Conservation (phyloP, 192 early-diverging fungal genomes). For the Chytriomyces hyalinus region DNA sequence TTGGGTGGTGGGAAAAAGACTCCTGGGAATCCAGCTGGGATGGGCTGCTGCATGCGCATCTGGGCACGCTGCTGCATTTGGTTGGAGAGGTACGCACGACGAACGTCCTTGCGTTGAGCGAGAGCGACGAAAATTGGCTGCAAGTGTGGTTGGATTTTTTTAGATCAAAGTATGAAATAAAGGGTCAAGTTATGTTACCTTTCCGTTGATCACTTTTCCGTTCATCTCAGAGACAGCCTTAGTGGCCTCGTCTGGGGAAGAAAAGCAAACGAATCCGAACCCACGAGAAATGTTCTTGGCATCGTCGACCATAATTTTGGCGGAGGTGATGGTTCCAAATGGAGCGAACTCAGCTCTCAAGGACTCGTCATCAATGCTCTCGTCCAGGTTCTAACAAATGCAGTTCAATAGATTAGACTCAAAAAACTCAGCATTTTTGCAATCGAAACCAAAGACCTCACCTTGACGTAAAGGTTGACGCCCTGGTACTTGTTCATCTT, state of each 20-base stretch:
- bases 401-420: background rate
- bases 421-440: too few relatives aligned
- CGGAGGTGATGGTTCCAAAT: conserved; percentile 95
- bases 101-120: conserved; percentile 96
- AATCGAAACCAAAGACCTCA: too few relatives aligned
- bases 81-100: conserved; percentile 94
- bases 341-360: conserved; percentile 94
- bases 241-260: conserved; percentile 96
- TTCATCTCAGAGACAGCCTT: conserved; percentile 99
- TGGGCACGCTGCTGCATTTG: conserved; percentile 91
- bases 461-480: conserved; percentile 73
- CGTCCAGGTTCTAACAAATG: conserved; percentile 99
- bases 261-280: conserved; percentile 99
- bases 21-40: conserved; percentile 63
- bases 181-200: too few relatives aligned
- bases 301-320: conserved; percentile 98
- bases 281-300: conserved; percentile 78
- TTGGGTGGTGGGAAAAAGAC: conserved; percentile 66
- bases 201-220: conserved; percentile 83
- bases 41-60: conserved; percentile 77
- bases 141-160: too few relatives aligned
- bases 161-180: too few relatives aligned
- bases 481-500: conserved; percentile 98
- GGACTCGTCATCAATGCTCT: conserved; percentile 93
- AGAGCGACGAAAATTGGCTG: conserved; percentile 95